A percentile compares a stretch with the other conserved stretches of the same genome.
phyloP scores from a whole-genome alignment of 495 filamentous ascomycete species.

The Lophium mytilinum region DNA sequence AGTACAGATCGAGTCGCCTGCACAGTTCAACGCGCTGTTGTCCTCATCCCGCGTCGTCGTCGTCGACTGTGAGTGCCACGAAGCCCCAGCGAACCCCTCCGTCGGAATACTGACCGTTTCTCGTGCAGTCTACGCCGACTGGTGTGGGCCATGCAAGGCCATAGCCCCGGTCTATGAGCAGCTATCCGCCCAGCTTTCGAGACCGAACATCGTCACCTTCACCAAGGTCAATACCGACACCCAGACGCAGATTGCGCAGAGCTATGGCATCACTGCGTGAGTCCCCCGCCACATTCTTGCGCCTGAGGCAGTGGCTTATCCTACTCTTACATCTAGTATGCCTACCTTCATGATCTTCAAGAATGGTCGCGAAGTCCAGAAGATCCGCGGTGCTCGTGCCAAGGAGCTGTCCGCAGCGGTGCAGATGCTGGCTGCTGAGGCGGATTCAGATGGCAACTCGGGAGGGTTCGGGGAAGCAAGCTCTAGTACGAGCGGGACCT shows the following conservation, averaged over 20 bases:
- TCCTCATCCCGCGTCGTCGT: constrained; percentile 65
- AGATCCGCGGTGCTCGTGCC: constrained; percentile 66
- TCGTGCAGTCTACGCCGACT: constrained; percentile 71
- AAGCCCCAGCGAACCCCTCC: constrained; percentile 9
- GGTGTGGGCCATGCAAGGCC: constrained; percentile 77
- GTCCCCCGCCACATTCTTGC: constrained; percentile 22
- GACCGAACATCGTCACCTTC: constrained; percentile 68
- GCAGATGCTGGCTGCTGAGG: constrained; percentile 63
- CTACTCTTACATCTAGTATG: constrained; percentile 34
- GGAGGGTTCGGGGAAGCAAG: constrained; percentile 38
- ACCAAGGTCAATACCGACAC: constrained; percentile 77
- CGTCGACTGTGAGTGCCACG: constrained; percentile 61
- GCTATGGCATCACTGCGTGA: constrained; percentile 65
- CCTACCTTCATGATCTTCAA: constrained; percentile 93
- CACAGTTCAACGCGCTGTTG: constrained; percentile 63
- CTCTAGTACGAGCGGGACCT: constrained; percentile 33
- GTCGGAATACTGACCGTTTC: constrained; percentile 8
- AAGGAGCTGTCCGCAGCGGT: constrained; percentile 59
- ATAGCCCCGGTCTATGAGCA: constrained; percentile 81
- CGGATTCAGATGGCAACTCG: constrained; percentile 43
- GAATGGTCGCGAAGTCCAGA: constrained; percentile 55
- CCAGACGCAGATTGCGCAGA: constrained; percentile 62
- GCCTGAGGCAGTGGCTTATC: constrained; percentile 2
- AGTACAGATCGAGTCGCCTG: constrained; percentile 60
- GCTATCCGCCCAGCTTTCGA: constrained; percentile 62